phyloP scores from a whole-genome alignment of 345 rosid species.

The Geranium rotundifolium region DNA sequence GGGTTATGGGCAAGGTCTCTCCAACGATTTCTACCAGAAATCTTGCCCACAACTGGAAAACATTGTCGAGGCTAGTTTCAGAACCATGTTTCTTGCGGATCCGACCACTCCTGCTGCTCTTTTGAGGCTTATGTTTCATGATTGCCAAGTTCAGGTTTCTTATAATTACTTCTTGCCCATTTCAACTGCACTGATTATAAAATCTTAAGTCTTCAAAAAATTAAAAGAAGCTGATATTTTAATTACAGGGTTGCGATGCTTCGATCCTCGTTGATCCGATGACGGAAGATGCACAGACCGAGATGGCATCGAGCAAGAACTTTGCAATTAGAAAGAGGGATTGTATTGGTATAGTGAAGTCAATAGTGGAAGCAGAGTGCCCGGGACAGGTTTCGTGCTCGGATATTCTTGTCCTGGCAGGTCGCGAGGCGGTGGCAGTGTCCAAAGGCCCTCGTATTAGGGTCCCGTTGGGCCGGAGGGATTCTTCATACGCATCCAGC shows the following conservation, averaged over 20 bases:
- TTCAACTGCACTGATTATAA: too few relatives aligned
- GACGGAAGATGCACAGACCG: slow-evolving; percentile 12
- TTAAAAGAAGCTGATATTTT: not conserved
- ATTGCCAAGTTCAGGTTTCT: slow-evolving; percentile 44
- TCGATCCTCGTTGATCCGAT: slow-evolving; percentile 28
- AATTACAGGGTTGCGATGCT: slow-evolving; percentile 35
- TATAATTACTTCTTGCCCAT: not conserved
- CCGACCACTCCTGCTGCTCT: slow-evolving; percentile 34
- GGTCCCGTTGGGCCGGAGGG: slow-evolving; percentile 30
- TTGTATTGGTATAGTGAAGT: slow-evolving; percentile 20
- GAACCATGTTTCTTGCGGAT: slow-evolving; percentile 20
- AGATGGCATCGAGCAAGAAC: slow-evolving; percentile 28
- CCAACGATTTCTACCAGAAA: slow-evolving; percentile 27
- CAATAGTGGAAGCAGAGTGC: slow-evolving; percentile 27
- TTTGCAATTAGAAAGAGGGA: slow-evolving; percentile 36
- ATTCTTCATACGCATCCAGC: slow-evolving; percentile 15
- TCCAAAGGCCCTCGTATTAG: slow-evolving; percentile 25
- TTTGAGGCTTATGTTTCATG: slow-evolving; percentile 42
- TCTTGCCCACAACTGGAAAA: slow-evolving; percentile 31
- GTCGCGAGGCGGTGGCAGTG: slow-evolving; percentile 30
- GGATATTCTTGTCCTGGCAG: slow-evolving; percentile 33
- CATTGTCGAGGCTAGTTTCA: slow-evolving; percentile 26
- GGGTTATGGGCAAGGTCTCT: slow-evolving; percentile 9
- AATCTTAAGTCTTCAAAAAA: too few relatives aligned
- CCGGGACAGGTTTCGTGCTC: slow-evolving; percentile 36